Percentiles rank a stretch among this genome's conserved stretches.
These are phyloP conservation scores for Linaria vulgaris DNA, from an alignment of 257 asterid species.

Conservation along the genomic window DNA sequence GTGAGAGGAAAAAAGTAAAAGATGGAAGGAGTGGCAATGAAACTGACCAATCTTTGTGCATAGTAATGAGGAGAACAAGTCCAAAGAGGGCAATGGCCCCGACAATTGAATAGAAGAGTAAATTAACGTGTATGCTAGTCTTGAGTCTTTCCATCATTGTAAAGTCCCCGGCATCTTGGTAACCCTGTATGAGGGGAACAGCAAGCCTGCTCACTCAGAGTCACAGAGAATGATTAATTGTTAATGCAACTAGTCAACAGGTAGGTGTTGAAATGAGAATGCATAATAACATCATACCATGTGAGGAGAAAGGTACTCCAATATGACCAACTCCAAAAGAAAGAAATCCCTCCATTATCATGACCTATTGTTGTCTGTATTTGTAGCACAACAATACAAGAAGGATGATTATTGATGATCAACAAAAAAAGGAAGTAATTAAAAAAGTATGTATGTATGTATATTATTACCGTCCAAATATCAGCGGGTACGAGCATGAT, in stretches of 20 bases:
- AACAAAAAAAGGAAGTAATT: too few species aligned
- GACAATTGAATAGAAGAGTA: conserved; percentile 83
- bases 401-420: too few species aligned
- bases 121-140: conserved; percentile 93
- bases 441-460: too few species aligned
- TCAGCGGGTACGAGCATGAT: conserved; percentile 99
- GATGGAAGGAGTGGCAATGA: conserved; percentile 25
- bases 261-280: not conserved
- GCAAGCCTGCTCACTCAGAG: conserved; percentile 70
- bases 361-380: conserved; percentile 80
- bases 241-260: too few species aligned
- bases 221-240: conserved; percentile 34
- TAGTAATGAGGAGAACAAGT: conserved; percentile 80
- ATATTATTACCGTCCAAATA: conserved; percentile 79
- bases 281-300: conserved; percentile 53
- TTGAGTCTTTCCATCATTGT: conserved; percentile 82
- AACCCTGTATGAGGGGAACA: conserved; percentile 98
- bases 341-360: conserved; percentile 84
- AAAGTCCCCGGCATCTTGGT: conserved; percentile 98
- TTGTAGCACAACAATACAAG: too few species aligned
- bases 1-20: conserved; percentile 21
- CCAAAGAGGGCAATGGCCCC: conserved; percentile 94
- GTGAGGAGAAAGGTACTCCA: conserved; percentile 99
- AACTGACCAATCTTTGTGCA: conserved; percentile 71
- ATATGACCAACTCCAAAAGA: conserved; percentile 99